A percentile compares a stretch with the other conserved stretches of the same genome.
phyloP scores from a whole-genome alignment of 2,329 filamentous ascomycete genomes.

The Lecanicillium sp. region DNA sequence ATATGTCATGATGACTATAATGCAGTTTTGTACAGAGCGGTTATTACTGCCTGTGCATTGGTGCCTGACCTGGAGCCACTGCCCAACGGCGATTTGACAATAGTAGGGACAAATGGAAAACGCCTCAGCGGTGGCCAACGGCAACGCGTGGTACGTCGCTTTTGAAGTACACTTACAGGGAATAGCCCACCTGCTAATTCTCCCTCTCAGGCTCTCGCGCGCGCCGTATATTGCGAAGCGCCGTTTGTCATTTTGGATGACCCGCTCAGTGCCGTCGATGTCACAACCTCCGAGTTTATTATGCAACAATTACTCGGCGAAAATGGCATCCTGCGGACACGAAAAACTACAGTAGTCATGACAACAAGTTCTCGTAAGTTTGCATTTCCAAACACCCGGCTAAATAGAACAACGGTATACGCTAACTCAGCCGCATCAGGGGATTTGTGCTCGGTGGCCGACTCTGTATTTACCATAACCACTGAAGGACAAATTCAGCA shows the following conservation, averaged over 20 bases:
- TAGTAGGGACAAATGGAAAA: conserved; percentile 10
- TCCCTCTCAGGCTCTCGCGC: conserved; percentile 45
- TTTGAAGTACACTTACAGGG: background rate
- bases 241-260: conserved; percentile 88
- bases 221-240: conserved; percentile 83
- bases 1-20: conserved; percentile 6
- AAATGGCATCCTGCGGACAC: conserved; percentile 11
- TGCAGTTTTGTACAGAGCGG: conserved; percentile 5
- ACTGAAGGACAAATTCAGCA: too few relatives aligned
- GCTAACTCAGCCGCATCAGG: too few relatives aligned
- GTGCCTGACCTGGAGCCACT: conserved; percentile 33
- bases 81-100: conserved; percentile 5
- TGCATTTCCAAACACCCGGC: too few relatives aligned
- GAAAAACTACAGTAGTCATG: conserved; percentile 11
- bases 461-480: too few relatives aligned
- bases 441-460: too few relatives aligned
- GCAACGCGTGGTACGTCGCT: conserved; percentile 13
- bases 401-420: too few relatives aligned
- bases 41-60: conserved; percentile 5
- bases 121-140: conserved; percentile 15
- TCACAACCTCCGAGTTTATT: conserved; percentile 9
- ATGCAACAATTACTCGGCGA: conserved; percentile 11
- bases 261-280: conserved; percentile 9
- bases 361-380: conserved; percentile 7
- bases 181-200: background rate